Conservation (phyloP, 2,329 filamentous ascomycete species). For the Capronia coronata region DNA sequence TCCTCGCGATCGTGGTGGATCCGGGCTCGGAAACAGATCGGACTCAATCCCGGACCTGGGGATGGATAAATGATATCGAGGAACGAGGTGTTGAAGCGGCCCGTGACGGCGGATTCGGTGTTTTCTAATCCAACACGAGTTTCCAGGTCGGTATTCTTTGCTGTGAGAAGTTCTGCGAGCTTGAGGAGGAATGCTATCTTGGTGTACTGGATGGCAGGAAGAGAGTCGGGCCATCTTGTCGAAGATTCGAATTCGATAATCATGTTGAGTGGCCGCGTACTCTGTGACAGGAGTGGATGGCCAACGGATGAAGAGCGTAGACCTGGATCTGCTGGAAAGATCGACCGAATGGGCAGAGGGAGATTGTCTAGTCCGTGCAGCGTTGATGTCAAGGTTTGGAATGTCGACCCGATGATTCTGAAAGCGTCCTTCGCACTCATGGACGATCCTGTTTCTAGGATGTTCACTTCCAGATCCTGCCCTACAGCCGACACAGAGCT, state of each 20-base stretch:
- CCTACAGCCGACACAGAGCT: constrained; percentile 50
- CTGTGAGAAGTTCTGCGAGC: constrained; percentile 65
- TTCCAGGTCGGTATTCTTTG: constrained; percentile 53
- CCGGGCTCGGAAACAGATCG: constrained; percentile 72
- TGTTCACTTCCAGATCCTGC: constrained; percentile 38
- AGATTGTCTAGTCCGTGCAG: constrained; percentile 73
- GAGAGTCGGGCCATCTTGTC: constrained; percentile 84
- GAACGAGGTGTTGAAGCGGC: constrained; percentile 26
- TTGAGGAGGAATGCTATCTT: constrained; percentile 81
- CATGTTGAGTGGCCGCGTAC: constrained; percentile 59
- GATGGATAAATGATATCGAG: constrained; percentile 71
- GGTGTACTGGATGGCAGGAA: constrained; percentile 83
- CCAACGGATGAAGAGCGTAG: constrained; percentile 61
- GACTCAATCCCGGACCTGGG: constrained; percentile 31
- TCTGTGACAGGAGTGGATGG: constrained; percentile 29
- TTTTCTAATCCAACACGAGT: constrained; percentile 78
- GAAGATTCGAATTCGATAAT: constrained; percentile 90
- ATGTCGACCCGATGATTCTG: constrained; percentile 41
- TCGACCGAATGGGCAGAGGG: constrained; percentile 76
- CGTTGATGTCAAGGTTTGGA: constrained; percentile 59
- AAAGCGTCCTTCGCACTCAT: constrained; percentile 21
- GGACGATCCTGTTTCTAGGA: constrained; percentile 9
- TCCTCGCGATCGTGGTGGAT: constrained; percentile 87
- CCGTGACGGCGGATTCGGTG: constrained; percentile 34
- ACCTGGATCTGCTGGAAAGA: constrained; percentile 65